Evolutionary conservation across 2,329 filamentous ascomycete species (phyloP), one percentile per base, ranked within the genome.

Genomic region (Cryphonectria japonica): DNA sequence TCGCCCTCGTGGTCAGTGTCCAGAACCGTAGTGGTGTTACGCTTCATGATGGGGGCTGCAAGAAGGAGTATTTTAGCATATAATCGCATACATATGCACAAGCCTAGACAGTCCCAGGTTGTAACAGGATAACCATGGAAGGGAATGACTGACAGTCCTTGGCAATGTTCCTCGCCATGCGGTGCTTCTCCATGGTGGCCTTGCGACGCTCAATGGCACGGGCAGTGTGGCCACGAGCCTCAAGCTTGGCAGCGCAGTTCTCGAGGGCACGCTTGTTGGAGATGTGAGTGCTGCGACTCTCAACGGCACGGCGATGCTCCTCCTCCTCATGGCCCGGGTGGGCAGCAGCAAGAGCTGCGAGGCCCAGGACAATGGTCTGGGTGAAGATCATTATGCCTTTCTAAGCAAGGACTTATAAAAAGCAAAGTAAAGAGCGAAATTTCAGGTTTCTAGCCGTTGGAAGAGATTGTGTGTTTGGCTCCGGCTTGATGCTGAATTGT

Each of bases 241-340:
- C 62, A n/a, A 71, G 69, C n/a, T 75, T 50, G 29, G 69, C 46
- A 37, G 69, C 62, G 41, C 71, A 72, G 68, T 41, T 65, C 43
- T 69, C 61, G 29, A 71, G 69, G 14, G 62, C 66, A 9, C 66
- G 66, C 54, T 46, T 72, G 54, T 60, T 64, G 52, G 61, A 60
- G 9, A 22, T 22, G 9, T 39, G 60, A 3, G 32, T 29, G 19
- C 13, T 41, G 52, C 65, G 71, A 32, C 46, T 16, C 26, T 50
- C 63, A 34, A 66, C 16, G 29, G 61, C 61, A 3, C 63, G 65
- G 34, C 26, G 60, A 46, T 34, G 22, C 60, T 68, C 68, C 54
- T 63, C 50, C 8, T 70, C 57, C 37, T 72, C 63, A 39, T 70
- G 60, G 16, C 60, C 68, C 16, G 71, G 71, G 41, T 70, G 71